Percentiles rank a stretch among this genome's conserved stretches.
Conservation (phyloP, 805 yeast genomes). For the Wickerhamomyces silvicola region DNA sequence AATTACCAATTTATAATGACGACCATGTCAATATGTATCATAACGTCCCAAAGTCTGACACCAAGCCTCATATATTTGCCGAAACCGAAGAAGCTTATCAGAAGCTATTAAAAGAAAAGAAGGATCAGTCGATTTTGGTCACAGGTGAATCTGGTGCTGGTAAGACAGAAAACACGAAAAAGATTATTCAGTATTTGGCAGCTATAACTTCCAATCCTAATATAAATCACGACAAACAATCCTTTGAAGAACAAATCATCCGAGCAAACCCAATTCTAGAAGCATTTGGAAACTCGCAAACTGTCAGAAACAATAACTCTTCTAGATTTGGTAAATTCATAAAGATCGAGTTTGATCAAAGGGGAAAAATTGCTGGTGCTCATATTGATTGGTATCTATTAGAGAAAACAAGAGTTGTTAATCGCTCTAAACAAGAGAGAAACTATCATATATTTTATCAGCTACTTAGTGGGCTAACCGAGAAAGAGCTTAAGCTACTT, state of each 20-base stretch:
- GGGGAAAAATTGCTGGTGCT: constrained; percentile 76
- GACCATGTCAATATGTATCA: constrained; percentile 54
- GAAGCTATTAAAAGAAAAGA: constrained; percentile 57
- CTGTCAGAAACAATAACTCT: constrained; percentile 88
- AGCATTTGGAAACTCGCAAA: constrained; percentile 95
- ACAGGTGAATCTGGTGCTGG: constrained; percentile 99
- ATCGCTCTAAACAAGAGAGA: constrained; percentile 70
- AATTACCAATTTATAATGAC: constrained; percentile 62
- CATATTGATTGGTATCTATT: constrained; percentile 89
- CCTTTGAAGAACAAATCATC: constrained; percentile 77
- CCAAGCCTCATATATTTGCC: constrained; percentile 86
- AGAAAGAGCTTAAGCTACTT: constrained; percentile 39
- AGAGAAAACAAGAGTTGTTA: constrained; percentile 88
- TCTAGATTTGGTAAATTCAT: constrained; percentile 96
- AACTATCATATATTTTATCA: constrained; percentile 95
- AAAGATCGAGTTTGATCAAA: constrained; percentile 64
- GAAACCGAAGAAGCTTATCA: constrained; percentile 82
- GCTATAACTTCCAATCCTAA: constrained; percentile 48
- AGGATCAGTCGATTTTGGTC: constrained; percentile 88
- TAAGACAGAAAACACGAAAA: constrained; percentile 94
- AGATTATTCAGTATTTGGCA: constrained; percentile 86
- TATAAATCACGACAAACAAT: constrained; percentile 15
- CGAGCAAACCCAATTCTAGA: constrained; percentile 95
- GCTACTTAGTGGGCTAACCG: constrained; percentile 59
- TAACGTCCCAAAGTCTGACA: constrained; percentile 35